Evolutionary conservation across 352 stramenopile species (phyloP), one percentile per base, ranked within the genome.

Genomic region (Phytopythium cucurbitacearum): DNA sequence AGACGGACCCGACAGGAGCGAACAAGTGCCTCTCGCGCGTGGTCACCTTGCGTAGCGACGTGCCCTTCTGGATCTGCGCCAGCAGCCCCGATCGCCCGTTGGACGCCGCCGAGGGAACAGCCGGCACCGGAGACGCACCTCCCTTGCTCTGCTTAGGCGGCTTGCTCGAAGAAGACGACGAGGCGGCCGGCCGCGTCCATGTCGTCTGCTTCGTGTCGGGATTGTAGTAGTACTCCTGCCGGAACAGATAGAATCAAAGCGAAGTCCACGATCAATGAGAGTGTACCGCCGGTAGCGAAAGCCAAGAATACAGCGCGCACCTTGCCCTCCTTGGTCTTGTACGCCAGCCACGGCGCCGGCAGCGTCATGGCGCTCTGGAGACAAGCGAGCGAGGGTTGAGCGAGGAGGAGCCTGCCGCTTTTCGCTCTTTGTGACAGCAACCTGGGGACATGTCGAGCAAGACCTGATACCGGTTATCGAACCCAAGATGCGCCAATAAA

Each of bases 191-290:
- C 9, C 73, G 74, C 36, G 91, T 87, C 87, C 87, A 96, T 45
- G 82, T 93, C 51, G 87, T 96, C 55, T 86, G 80, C 58, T 95
- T 94, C 3, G 81, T 93, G 53, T 88, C 63, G n/a, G 79, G 71
- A 53, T 96, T 93, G 70, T 95, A 96, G 66, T 92, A 96, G 66
- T 96, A 96, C 67, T 92, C 83, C 84, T 94, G 51, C 3, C 34
- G 6, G 7, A 36, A 7, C 21, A 38, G 21, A 28, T 28, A 28
- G 21, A 28, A 28, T 28, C 21, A 28, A 28, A 28, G 45, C 15
- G 11, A 55, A 32, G 28, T 12, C 10, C 42, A 21, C 47, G 16
- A 28, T 51, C 38, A 16, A 28, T 28, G 21, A 28, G 21, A 28
- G 21, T 28, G 21, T 28, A 28, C 21, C 21, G 39, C 8, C 33